A percentile compares a stretch with the other conserved stretches of the same genome.
phyloP scores from a whole-genome alignment of 139 green algal species.

The Chlorella sp. region DNA sequence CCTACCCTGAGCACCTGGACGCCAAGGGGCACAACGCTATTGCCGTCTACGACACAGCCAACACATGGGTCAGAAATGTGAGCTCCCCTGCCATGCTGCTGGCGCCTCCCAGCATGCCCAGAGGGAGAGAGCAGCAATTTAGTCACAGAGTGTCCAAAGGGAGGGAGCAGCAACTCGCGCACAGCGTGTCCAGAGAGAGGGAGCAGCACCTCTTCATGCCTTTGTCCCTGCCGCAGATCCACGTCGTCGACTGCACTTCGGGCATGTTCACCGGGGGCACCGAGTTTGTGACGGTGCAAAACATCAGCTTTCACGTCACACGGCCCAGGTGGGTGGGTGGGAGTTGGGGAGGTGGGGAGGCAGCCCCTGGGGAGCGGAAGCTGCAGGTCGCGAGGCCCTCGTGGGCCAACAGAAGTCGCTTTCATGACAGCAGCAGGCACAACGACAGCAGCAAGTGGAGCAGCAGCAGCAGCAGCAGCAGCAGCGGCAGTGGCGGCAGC shows the following conservation, averaged over 20 bases:
- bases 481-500: no score
- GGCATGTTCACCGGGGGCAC: neutral
- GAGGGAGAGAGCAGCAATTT: no score
- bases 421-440: no score
- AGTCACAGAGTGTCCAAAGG: no score
- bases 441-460: no score
- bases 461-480: no score
- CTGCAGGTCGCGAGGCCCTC: no score
- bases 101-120: neutral
- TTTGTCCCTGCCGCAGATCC: neutral
- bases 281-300: constrained; percentile 9
- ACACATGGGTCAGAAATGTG: constrained; percentile 13
- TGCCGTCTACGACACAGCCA: neutral
- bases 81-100: neutral
- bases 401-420: neutral
- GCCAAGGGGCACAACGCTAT: constrained; percentile 11
- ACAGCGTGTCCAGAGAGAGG: no score
- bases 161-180: no score
- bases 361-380: no score
- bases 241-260: neutral
- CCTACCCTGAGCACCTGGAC: neutral
- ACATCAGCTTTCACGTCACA: neutral
- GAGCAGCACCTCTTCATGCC: neutral
- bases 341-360: neutral
- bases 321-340: neutral